Evolutionary conservation across 495 filamentous ascomycete genomes (phyloP).

Genomic region (Collariella sp.): DNA sequence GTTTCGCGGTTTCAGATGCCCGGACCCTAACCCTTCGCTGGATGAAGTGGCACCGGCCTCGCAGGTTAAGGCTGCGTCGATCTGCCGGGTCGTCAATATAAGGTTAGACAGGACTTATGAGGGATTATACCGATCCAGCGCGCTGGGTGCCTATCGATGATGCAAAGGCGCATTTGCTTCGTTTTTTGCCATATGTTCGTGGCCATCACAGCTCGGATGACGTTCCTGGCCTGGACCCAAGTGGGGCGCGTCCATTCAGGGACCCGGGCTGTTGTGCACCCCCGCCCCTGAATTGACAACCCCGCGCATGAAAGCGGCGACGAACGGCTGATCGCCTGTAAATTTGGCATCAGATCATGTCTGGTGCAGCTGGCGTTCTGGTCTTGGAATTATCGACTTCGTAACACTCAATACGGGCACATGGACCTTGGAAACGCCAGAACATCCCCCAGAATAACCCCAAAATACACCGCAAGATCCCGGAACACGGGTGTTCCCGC

Average conservation of each 20-base stretch:
- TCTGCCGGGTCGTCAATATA: not conserved
- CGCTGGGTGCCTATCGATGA: not conserved
- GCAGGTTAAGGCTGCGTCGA: not conserved
- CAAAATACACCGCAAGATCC: not conserved
- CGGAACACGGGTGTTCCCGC: slow-evolving; percentile 17
- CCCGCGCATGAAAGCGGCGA: not conserved
- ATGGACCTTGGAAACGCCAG: not conserved
- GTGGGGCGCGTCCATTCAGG: not conserved
- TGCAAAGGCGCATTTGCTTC: not conserved
- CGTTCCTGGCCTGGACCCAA: not conserved
- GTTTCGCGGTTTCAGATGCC: too few relatives aligned
- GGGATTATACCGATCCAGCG: not conserved
- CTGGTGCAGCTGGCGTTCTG: not conserved
- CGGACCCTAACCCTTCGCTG: too few relatives aligned
- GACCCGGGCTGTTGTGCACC: not conserved
- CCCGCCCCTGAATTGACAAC: not conserved
- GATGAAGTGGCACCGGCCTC: not conserved
- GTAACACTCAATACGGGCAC: not conserved
- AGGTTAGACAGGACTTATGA: not conserved
- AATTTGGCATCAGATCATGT: not conserved
- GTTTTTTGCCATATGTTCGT: not conserved
- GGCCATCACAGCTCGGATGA: not conserved
- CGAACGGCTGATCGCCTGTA: not conserved
- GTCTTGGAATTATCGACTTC: not conserved
- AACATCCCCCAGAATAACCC: not conserved